phyloP scores from a whole-genome alignment of 106 monocot species.

The Dendrobium officinale region DNA sequence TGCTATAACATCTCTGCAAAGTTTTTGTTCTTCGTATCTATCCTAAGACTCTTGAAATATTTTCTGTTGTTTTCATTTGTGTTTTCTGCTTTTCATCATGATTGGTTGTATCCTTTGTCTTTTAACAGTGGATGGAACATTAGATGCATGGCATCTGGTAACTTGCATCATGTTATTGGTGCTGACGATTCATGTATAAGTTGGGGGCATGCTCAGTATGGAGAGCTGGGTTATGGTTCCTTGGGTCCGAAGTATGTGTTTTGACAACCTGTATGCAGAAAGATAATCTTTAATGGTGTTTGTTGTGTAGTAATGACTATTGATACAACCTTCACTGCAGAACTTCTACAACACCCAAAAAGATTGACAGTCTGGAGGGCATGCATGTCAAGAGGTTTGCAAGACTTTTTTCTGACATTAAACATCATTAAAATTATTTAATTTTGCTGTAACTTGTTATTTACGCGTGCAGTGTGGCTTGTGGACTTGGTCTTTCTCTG shows the following conservation, averaged over 20 bases:
- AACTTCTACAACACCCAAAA: constrained; percentile 93
- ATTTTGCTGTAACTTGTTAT: not conserved
- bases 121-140: constrained; percentile 95
- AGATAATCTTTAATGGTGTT: not conserved
- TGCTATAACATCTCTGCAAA: not conserved
- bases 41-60: not conserved
- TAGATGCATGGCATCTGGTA: constrained; percentile 94
- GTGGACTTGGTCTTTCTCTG: constrained; percentile 73
- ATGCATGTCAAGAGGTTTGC: constrained; percentile 77
- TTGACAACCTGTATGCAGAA: not conserved
- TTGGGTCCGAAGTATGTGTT: constrained; percentile 66
- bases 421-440: not conserved
- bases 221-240: constrained; percentile 95
- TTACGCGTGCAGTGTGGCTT: constrained; percentile 62
- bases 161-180: constrained; percentile 93
- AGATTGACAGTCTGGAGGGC: constrained; percentile 85
- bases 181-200: constrained; percentile 97
- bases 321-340: constrained; percentile 22
- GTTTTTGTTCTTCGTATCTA: not conserved
- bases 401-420: not conserved
- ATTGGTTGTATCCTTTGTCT: not conserved
- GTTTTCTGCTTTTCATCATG: not conserved
- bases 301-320: not conserved
- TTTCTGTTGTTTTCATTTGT: not conserved
- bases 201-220: constrained; percentile 73